Conservation (phyloP, 2,329 filamentous ascomycete species). For the Talaromyces marneffei region DNA sequence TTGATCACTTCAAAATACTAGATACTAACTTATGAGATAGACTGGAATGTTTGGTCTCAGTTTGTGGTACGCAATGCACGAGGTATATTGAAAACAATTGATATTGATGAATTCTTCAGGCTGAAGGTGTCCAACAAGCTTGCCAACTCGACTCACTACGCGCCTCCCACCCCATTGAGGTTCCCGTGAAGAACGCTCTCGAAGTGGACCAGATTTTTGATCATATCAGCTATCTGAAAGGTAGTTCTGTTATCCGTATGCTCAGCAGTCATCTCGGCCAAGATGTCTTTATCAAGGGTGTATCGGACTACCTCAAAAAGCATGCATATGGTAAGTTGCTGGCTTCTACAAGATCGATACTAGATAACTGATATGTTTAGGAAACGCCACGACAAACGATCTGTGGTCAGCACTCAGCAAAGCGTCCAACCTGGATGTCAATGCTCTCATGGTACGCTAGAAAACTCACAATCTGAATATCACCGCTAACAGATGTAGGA, state of each 20-base stretch:
- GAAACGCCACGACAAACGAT: constrained; percentile 81
- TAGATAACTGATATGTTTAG: constrained; percentile 20
- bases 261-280: constrained; percentile 82
- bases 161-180: constrained; percentile 91
- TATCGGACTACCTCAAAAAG: constrained; percentile 80
- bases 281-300: constrained; percentile 82
- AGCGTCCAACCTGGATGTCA: constrained; percentile 81
- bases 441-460: constrained; percentile 64
- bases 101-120: constrained; percentile 46
- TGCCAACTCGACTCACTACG: constrained; percentile 85
- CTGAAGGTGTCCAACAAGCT: constrained; percentile 87
- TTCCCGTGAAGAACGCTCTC: constrained; percentile 84
- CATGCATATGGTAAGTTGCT: constrained; percentile 67
- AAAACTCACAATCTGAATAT: background rate
- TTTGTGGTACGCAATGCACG: constrained; percentile 67
- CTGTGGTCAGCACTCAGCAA: constrained; percentile 85
- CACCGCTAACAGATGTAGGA: constrained; percentile 38
- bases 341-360: background rate
- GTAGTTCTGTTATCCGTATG: constrained; percentile 95
- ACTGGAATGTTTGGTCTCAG: constrained; percentile 97
- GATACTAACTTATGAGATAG: constrained; percentile 34
- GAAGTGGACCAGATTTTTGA: constrained; percentile 99
- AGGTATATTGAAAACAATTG: constrained; percentile 45
- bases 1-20: background rate
- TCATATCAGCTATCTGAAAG: constrained; percentile 92